phyloP scores from a whole-genome alignment of 2,329 filamentous ascomycete genomes.

The Metarhizium album region DNA sequence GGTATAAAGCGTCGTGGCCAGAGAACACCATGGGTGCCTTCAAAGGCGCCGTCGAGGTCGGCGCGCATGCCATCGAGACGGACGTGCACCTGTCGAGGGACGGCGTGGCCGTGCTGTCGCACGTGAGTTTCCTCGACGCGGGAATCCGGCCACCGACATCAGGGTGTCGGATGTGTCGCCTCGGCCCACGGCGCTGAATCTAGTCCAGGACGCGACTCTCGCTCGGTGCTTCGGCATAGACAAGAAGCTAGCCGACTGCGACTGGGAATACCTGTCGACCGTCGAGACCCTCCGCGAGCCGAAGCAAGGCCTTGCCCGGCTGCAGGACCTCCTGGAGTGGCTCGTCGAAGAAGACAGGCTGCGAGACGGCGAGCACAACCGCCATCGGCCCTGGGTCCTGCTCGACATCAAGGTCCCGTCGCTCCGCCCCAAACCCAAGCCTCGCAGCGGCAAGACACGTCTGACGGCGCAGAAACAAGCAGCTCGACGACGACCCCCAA shows the following conservation, averaged over 20 bases:
- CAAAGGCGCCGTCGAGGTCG: constrained; percentile 58
- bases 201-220: constrained; percentile 55
- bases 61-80: constrained; percentile 76
- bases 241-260: constrained; percentile 61
- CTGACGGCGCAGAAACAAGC: not conserved
- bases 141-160: too few species aligned
- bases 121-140: constrained; percentile 39
- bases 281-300: constrained; percentile 59
- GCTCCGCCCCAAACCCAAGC: too few species aligned
- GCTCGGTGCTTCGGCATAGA: constrained; percentile 74
- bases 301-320: constrained; percentile 59
- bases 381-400: constrained; percentile 67
- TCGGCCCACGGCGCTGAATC: not conserved
- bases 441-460: too few species aligned
- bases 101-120: constrained; percentile 73
- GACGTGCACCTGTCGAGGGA: constrained; percentile 78
- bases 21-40: constrained; percentile 85
- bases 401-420: constrained; percentile 84
- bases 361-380: constrained; percentile 35
- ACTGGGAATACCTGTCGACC: constrained; percentile 62
- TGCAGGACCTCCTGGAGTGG: constrained; percentile 65
- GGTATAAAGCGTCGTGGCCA: constrained; percentile 65
- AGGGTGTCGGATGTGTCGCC: too few species aligned
- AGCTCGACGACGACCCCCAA: constrained; percentile 60
- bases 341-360: constrained; percentile 37